A percentile compares a stretch with the other conserved stretches of the same genome.
Conservation (phyloP, 2,329 filamentous ascomycete genomes). For the Septoria petroselini region DNA sequence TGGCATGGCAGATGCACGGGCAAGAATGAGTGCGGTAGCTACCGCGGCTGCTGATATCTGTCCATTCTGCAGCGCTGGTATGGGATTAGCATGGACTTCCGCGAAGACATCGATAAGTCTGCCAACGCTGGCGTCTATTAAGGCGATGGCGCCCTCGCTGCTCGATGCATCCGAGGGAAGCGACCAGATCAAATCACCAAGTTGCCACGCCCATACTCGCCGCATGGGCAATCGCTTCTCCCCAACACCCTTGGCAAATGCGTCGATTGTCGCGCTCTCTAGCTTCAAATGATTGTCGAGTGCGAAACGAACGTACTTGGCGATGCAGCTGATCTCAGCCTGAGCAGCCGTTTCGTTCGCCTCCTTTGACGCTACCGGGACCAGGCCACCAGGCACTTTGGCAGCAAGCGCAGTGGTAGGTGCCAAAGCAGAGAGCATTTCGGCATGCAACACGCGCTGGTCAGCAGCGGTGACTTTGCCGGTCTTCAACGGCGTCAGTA, state of each 20-base stretch:
- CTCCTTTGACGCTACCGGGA: conserved; percentile 72
- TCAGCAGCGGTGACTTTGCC: conserved; percentile 83
- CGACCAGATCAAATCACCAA: conserved; percentile 67
- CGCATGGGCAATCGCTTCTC: conserved; percentile 81
- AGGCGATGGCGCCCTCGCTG: conserved; percentile 45
- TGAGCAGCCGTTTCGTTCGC: conserved; percentile 79
- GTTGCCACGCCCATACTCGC: conserved; percentile 73
- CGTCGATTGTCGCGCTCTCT: conserved; percentile 65
- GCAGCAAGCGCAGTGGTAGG: conserved; percentile 60
- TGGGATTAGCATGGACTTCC: conserved; percentile 74
- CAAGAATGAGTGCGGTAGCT: conserved; percentile 60
- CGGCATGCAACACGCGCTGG: conserved; percentile 76
- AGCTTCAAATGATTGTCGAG: conserved; percentile 60
- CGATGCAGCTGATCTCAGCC: conserved; percentile 70
- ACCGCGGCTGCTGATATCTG: conserved; percentile 78
- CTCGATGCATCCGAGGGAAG: conserved; percentile 50
- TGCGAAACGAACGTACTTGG: conserved; percentile 61
- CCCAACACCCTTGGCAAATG: conserved; percentile 73
- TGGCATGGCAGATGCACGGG: conserved; percentile 52
- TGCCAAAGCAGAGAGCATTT: conserved; percentile 68
- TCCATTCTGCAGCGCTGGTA: conserved; percentile 76
- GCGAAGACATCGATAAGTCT: conserved; percentile 68
- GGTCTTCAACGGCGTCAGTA: conserved; percentile 73
- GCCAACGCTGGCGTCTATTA: conserved; percentile 51
- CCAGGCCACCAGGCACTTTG: conserved; percentile 65